Conservation (phyloP, 2,329 filamentous ascomycete genomes). For the Penicillium sp. region DNA sequence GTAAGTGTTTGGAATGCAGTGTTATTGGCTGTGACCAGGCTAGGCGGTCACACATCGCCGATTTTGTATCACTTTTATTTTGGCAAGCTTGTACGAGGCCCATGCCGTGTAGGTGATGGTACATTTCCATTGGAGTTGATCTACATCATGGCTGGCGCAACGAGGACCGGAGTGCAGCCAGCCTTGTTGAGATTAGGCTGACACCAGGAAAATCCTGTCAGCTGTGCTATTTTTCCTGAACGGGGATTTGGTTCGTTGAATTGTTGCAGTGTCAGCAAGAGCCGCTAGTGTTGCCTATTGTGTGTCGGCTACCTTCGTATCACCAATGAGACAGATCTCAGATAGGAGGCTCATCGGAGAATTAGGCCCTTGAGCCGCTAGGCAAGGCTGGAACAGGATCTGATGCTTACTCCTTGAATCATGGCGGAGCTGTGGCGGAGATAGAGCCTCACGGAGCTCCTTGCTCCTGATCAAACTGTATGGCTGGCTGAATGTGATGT, state of each 20-base stretch:
- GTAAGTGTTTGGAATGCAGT: not conserved
- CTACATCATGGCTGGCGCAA: not conserved
- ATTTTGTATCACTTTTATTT: constrained; percentile 4
- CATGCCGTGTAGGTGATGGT: not conserved
- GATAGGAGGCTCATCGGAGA: not conserved
- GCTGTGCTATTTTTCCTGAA: not conserved
- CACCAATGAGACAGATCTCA: not conserved
- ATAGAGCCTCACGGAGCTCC: constrained; percentile 8
- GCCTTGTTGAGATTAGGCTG: not conserved
- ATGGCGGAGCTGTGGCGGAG: constrained; percentile 8
- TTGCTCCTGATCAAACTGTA: not conserved
- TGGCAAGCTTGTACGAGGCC: constrained; percentile 1
- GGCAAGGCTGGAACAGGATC: not conserved
- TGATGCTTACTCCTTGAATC: not conserved
- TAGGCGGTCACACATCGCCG: constrained; percentile 6
- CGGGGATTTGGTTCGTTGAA: not conserved
- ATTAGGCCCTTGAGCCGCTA: not conserved
- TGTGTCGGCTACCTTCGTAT: not conserved
- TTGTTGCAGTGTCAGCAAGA: constrained; percentile 2
- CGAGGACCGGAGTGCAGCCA: not conserved
- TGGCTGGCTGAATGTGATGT: not conserved
- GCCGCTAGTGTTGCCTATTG: constrained; percentile 6
- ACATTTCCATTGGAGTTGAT: not conserved
- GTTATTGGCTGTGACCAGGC: not conserved
- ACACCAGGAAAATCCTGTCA: not conserved